A percentile compares a stretch with the other conserved stretches of the same genome.
phyloP scores from a whole-genome alignment of 495 filamentous ascomycete species.

The Penicillium desertorum region DNA sequence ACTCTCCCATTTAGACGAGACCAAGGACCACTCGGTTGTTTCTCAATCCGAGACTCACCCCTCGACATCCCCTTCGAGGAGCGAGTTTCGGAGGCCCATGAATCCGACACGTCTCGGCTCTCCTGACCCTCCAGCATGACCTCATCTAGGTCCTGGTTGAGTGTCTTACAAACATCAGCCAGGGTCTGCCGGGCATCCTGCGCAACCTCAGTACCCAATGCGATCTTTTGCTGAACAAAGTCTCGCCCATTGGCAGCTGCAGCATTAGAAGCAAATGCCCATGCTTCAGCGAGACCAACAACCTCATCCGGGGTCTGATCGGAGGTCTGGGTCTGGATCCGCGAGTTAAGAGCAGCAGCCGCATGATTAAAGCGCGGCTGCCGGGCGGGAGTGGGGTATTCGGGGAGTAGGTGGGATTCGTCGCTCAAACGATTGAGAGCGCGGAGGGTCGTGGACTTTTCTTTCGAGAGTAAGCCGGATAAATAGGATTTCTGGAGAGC shows the following conservation, averaged over 20 bases:
- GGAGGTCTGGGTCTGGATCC: constrained; percentile 17
- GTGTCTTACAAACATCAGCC: constrained; percentile 32
- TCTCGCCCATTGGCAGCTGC: constrained; percentile 37
- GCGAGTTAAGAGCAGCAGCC: constrained; percentile 32
- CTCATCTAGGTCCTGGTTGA: constrained; percentile 41
- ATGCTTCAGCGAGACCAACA: constrained; percentile 42
- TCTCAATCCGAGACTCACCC: constrained; percentile 26
- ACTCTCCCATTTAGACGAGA: constrained; percentile 38
- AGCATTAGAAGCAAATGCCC: constrained; percentile 51
- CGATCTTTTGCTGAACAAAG: constrained; percentile 40
- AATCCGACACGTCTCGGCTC: constrained; percentile 29
- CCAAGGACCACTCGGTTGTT: constrained; percentile 40
- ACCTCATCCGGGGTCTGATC: constrained; percentile 34
- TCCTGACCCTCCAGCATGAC: constrained; percentile 21
- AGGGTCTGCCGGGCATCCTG: constrained; percentile 35
- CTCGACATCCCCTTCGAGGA: constrained; percentile 25
- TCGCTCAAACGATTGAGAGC: constrained; percentile 60
- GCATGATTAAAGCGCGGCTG: constrained; percentile 48
- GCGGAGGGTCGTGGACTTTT: constrained; percentile 57
- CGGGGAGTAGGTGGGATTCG: constrained; percentile 67
- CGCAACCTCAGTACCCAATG: constrained; percentile 33
- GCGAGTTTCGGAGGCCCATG: constrained; percentile 40
- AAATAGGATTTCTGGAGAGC: constrained; percentile 66
- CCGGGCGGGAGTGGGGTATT: constrained; percentile 54
- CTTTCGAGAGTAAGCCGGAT: constrained; percentile 54